A percentile compares a stretch with the other conserved stretches of the same genome.
phyloP scores from a whole-genome alignment of 495 filamentous ascomycete genomes.

The Annulohypoxylon nitens region DNA sequence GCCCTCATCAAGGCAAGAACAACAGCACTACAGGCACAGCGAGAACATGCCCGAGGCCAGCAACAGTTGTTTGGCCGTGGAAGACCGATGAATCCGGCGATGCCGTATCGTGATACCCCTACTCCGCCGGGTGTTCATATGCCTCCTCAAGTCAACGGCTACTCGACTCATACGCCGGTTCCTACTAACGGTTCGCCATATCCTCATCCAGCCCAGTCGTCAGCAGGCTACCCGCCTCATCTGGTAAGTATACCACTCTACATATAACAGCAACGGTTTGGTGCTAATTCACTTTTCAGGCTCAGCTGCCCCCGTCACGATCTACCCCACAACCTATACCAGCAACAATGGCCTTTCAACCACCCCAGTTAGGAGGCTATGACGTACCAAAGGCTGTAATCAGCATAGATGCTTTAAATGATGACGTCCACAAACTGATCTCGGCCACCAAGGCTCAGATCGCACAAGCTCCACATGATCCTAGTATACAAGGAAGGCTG shows the following conservation, averaged over 20 bases:
- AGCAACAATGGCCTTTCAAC: slow-evolving; percentile 49
- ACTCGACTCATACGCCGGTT: slow-evolving; percentile 32
- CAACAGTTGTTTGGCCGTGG: slow-evolving; percentile 71
- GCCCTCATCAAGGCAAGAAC: slow-evolving; percentile 90
- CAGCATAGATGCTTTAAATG: slow-evolving; percentile 80
- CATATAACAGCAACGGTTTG: background rate
- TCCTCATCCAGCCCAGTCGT: slow-evolving; percentile 31
- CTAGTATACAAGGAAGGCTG: slow-evolving; percentile 78
- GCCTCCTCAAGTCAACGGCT: slow-evolving; percentile 43
- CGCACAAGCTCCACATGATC: slow-evolving; percentile 78
- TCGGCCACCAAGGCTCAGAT: slow-evolving; percentile 75
- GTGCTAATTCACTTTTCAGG: slow-evolving; percentile 46
- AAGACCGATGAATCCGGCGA: slow-evolving; percentile 63
- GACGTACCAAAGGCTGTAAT: slow-evolving; percentile 56
- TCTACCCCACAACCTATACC: slow-evolving; percentile 55
- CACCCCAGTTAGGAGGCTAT: slow-evolving; percentile 53
- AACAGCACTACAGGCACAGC: slow-evolving; percentile 76
- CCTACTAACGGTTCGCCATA: slow-evolving; percentile 46
- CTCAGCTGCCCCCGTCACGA: slow-evolving; percentile 42
- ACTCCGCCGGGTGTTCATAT: slow-evolving; percentile 71
- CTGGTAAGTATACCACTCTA: slow-evolving; percentile 39
- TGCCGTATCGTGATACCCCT: slow-evolving; percentile 74
- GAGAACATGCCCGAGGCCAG: slow-evolving; percentile 72
- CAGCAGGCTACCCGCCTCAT: slow-evolving; percentile 35
- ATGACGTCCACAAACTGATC: slow-evolving; percentile 84